A percentile compares a stretch with the other conserved stretches of the same genome.
phyloP scores from a whole-genome alignment of 331 rosid genomes.

The Saraca asoca region DNA sequence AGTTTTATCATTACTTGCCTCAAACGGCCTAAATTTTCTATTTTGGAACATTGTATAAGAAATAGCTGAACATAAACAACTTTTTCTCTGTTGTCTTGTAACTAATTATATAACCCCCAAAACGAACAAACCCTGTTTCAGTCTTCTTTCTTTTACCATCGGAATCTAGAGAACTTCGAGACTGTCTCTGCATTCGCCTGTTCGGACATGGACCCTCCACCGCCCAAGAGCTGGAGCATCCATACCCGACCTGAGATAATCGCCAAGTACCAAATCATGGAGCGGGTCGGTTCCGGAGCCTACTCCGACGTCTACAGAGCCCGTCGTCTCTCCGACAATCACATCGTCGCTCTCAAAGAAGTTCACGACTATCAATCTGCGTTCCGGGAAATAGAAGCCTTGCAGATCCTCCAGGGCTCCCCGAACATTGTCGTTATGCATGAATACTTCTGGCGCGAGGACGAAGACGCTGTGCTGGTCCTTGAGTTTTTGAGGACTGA shows the following conservation, averaged over 20 bases:
- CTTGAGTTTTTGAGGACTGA: constrained; percentile 67
- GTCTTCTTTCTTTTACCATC: too few species aligned
- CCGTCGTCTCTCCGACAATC: constrained; percentile 66
- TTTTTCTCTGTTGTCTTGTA: too few species aligned
- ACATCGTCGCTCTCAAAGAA: constrained; percentile 81
- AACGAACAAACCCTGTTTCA: too few species aligned
- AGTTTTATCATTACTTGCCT: too few species aligned
- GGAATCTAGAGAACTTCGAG: too few species aligned
- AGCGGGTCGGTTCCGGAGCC: constrained; percentile 79
- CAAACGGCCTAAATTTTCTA: too few species aligned
- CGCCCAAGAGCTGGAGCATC: constrained; percentile 79
- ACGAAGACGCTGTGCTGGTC: constrained; percentile 88
- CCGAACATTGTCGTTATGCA: constrained; percentile 67
- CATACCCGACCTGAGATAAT: constrained; percentile 75
- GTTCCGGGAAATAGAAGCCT: constrained; percentile 78
- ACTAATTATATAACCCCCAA: too few species aligned
- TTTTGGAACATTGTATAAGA: too few species aligned
- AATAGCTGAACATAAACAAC: too few species aligned
- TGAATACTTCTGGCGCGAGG: constrained; percentile 93
- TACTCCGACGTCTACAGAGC: constrained; percentile 87
- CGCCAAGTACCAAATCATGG: constrained; percentile 64
- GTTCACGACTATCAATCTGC: constrained; percentile 86
- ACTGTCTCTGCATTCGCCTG: too few species aligned
- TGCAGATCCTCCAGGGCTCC: constrained; percentile 56
- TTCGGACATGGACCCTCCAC: constrained; percentile 45